Percentiles rank a stretch among this genome's conserved stretches.
These are phyloP conservation scores for Mortierella polycephala DNA, from an alignment of 371 early-diverging fungal genomes.

Conservation along the genomic window DNA sequence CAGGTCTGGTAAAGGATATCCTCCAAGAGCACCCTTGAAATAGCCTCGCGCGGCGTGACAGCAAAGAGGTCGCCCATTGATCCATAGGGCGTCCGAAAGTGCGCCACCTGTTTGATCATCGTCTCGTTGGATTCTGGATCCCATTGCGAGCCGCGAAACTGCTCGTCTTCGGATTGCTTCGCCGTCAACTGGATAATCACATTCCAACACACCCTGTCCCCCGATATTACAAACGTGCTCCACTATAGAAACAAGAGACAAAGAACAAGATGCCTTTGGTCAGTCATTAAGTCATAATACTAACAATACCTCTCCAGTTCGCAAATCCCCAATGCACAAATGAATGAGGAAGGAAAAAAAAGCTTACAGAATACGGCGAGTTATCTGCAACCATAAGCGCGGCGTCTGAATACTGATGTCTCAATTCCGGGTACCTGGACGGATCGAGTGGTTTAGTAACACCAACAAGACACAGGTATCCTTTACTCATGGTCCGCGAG, in stretches of 20 bases:
- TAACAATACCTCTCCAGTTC: too few relatives aligned
- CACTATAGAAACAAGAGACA: constrained; percentile 6
- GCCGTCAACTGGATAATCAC: constrained; percentile 13
- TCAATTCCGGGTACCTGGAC: constrained; percentile 9
- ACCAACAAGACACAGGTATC: constrained; percentile 9
- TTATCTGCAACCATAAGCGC: constrained; percentile 7
- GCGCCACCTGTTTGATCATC: constrained; percentile 8
- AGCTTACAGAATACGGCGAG: constrained; percentile 8
- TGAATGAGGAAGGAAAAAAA: too few relatives aligned
- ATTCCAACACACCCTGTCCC: constrained; percentile 15
- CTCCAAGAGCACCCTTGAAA: constrained; percentile 18
- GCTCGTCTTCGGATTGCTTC: constrained; percentile 4
- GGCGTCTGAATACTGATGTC: background rate
- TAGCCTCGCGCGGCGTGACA: constrained; percentile 6
- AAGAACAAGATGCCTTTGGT: too few relatives aligned
- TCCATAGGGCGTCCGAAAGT: constrained; percentile 22
- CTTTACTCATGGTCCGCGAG: background rate
- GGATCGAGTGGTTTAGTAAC: constrained; percentile 21
- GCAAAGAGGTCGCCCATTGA: constrained; percentile 15
- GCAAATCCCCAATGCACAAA: background rate
- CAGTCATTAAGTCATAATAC: too few relatives aligned
- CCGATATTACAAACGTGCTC: constrained; percentile 10
- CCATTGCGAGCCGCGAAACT: constrained; percentile 18
- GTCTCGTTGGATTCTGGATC: constrained; percentile 11
- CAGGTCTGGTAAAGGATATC: constrained; percentile 25